Percentiles rank a stretch among this genome's conserved stretches.
Evolutionary conservation across 768 basidiomycete genomes (phyloP).

Genomic region (Amanita rimosa): DNA sequence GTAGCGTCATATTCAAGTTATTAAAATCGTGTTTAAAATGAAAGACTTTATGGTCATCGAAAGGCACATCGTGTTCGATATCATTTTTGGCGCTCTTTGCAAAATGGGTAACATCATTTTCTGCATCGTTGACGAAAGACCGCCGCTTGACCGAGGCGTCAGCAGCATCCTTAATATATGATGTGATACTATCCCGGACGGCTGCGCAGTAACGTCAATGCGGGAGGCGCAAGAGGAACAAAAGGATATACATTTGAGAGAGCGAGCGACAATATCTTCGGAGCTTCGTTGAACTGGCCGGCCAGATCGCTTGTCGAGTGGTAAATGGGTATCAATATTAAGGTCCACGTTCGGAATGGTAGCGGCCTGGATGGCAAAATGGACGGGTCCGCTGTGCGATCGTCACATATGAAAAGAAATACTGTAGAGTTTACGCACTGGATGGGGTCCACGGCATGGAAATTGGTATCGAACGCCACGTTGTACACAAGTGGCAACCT

Average conservation of each 20-base stretch:
- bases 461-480: constrained; percentile 23
- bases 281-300: constrained; percentile 11
- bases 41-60: constrained; percentile 19
- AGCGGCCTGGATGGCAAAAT: constrained; percentile 14
- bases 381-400: constrained; percentile 3
- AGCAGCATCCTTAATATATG: background rate
- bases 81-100: background rate
- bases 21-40: constrained; percentile 11
- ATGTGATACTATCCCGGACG: background rate
- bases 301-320: constrained; percentile 6
- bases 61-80: background rate
- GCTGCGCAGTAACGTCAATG: background rate
- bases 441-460: constrained; percentile 9
- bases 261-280: constrained; percentile 16
- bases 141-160: background rate
- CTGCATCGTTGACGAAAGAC: background rate
- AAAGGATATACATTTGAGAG: constrained; percentile 11
- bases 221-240: background rate
- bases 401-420: background rate
- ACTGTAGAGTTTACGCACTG: background rate
- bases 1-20: constrained; percentile 19
- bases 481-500: constrained; percentile 18
- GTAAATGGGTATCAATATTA: constrained; percentile 11
- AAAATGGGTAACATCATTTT: background rate
- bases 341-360: constrained; percentile 12